These are phyloP conservation scores for Epicoccum sorghinum DNA, from an alignment of 2,329 filamentous ascomycete genomes.

Conservation along the genomic window DNA sequence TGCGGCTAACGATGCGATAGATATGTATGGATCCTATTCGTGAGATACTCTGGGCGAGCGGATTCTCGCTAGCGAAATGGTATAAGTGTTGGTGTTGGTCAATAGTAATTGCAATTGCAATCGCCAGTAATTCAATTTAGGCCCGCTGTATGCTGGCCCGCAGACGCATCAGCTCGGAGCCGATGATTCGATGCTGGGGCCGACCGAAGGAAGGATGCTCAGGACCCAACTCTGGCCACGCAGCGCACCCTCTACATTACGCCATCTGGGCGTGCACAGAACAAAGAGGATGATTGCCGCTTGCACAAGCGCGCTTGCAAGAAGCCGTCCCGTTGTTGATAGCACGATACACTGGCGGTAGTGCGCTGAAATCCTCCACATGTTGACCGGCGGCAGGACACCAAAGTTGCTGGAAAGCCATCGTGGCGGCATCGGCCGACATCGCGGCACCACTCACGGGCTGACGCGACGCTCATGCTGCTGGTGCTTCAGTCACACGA, in stretches of 20 bases:
- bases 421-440: constrained; percentile 4
- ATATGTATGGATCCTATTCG: constrained; percentile 6
- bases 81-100: background rate
- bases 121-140: background rate
- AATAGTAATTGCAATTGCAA: constrained; percentile 3
- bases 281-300: background rate
- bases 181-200: constrained; percentile 14
- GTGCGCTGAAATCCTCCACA: background rate
- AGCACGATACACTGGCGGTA: background rate
- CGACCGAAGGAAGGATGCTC: constrained; percentile 18
- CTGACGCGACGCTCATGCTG: constrained; percentile 10
- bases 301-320: background rate
- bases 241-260: constrained; percentile 2
- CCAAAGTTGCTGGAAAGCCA: background rate
- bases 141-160: constrained; percentile 4
- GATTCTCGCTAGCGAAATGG: constrained; percentile 5
- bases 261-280: constrained; percentile 1
- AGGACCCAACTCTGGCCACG: constrained; percentile 4
- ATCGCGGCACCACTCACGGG: constrained; percentile 4
- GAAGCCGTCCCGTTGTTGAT: background rate
- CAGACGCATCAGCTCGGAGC: constrained; percentile 26
- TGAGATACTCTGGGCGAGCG: background rate
- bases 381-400: background rate
- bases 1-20: constrained; percentile 37
- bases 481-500: constrained; percentile 7